Conservation (phyloP, 108 stramenopile genomes). For the Pseudonitzschia delicatissima region DNA sequence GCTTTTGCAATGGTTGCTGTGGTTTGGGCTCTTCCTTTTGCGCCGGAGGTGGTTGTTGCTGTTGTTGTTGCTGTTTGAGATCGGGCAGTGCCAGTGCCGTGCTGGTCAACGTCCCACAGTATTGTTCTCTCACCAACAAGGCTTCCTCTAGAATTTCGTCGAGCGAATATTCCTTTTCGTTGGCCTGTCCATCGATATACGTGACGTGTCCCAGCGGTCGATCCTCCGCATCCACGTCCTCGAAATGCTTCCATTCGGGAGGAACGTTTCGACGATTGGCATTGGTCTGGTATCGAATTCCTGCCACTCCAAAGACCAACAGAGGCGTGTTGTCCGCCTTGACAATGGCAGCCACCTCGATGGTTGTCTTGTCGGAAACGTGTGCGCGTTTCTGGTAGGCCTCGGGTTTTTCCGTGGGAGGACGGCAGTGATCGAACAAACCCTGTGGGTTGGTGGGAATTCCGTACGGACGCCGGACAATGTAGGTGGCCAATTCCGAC, state of each 20-base stretch:
- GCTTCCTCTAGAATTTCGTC: conserved; percentile 80
- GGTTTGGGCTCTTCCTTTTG: background rate
- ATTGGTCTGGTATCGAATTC: conserved; percentile 35
- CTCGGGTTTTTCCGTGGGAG: conserved; percentile 11
- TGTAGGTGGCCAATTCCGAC: conserved; percentile 44
- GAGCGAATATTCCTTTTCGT: conserved; percentile 66
- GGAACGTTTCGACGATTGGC: background rate
- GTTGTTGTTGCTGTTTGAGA: background rate
- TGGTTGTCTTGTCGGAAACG: conserved; percentile 39
- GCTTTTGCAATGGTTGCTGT: no score
- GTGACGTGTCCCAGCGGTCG: conserved; percentile 57
- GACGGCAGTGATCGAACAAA: conserved; percentile 19
- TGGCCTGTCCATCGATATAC: conserved; percentile 74
- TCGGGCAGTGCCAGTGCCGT: conserved; percentile 49
- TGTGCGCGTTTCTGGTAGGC: conserved; percentile 42
- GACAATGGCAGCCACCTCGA: conserved; percentile 55
- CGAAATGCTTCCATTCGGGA: conserved; percentile 47
- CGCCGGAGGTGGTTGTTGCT: conserved; percentile 12
- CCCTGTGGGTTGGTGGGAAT: conserved; percentile 14
- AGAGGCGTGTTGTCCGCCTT: conserved; percentile 56
- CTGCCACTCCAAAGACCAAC: conserved; percentile 33
- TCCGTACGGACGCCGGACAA: conserved; percentile 58
- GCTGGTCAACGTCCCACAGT: conserved; percentile 58
- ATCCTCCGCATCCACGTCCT: conserved; percentile 58
- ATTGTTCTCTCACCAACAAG: conserved; percentile 62